Base-by-base conservation (phyloP, 257 asterid genomes). In the Verbascum thapsus region DNA sequence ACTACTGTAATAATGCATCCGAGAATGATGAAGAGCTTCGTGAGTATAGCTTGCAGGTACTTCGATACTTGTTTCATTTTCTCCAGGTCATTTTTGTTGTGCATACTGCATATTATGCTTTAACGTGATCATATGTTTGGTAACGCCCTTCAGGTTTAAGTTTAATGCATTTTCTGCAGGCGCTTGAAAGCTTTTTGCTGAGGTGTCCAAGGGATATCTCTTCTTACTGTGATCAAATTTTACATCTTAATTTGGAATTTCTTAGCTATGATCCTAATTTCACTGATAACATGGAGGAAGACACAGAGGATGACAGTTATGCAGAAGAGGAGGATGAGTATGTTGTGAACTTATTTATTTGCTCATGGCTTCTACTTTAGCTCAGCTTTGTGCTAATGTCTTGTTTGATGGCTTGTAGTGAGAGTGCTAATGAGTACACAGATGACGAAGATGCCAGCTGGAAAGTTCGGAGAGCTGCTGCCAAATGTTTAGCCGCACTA, bases 21-120 rank as follows among this genome's bases (percentile, higher is more conserved):
- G 99, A 94, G 80, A 94, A 94, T 82, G 96, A 94, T 64, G 99
- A 94, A 79, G 99, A 94, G 80, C 96, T 94, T 68, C 94, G 96
- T 8, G 99, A 94, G 76, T 90, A 88, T 74, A 85, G 99, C 81
- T 67, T 94, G 84, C 99, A 94, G 99, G 99, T 94, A 78, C 52
- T 20, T 35, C 32, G 44, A 37, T 61, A 61, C 48, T 53, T 56
- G 35, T 45, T 6, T 7, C 35, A 5, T 44, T 40, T 59, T 18
- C 40, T 52, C 35, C 7, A 12, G 15, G 23, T 63, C 45, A 37
- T 53, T 43, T 38, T 59, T 19, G 50, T 38, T 50, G 23, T 55
- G 42, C 30, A 41, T 38, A 50, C 22, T 55, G 42, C 30, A 41
- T 10, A 18, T 18, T 35, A 15, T 16, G 53, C 18, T 20, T 40